These are phyloP conservation scores for Rubia yunnanensis DNA, from an alignment of 257 asterid genomes.

Conservation along the genomic window DNA sequence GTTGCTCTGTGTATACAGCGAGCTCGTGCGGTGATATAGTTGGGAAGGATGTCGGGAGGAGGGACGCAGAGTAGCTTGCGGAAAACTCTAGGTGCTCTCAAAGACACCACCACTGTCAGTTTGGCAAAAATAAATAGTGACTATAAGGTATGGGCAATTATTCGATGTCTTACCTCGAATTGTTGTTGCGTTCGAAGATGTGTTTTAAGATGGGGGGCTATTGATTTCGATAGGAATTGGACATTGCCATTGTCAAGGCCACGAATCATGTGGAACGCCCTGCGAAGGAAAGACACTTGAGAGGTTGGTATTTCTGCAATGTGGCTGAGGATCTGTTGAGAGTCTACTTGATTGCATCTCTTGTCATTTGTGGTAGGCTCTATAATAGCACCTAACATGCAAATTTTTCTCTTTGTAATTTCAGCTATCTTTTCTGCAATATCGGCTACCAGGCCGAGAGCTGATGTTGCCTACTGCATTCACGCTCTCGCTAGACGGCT, in stretches of 20 bases:
- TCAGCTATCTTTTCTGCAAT: constrained; percentile 84
- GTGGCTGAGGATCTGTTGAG: constrained; percentile 5
- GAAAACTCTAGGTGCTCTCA: constrained; percentile 90
- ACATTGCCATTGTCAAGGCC: constrained; percentile 94
- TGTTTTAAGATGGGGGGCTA: constrained; percentile 9
- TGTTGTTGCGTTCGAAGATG: constrained; percentile 1
- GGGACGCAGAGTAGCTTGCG: constrained; percentile 80
- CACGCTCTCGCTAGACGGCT: constrained; percentile 91
- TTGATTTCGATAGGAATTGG: constrained; percentile 56
- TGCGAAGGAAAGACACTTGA: constrained; percentile 87
- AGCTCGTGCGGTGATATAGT: constrained; percentile 20
- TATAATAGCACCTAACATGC: constrained; percentile 15
- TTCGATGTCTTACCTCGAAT: background rate
- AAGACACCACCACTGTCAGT: constrained; percentile 91
- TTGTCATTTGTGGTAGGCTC: constrained; percentile 6
- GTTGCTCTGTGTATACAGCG: background rate
- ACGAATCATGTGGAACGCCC: constrained; percentile 95
- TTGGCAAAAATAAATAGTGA: constrained; percentile 91
- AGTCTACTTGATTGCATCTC: background rate
- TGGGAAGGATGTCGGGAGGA: constrained; percentile 65
- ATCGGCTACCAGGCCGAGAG: constrained; percentile 93
- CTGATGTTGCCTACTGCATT: constrained; percentile 97
- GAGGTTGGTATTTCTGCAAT: constrained; percentile 36
- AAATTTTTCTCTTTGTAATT: constrained; percentile 16
- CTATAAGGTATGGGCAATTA: constrained; percentile 55